Base-by-base conservation (phyloP, 1,284 basidiomycete genomes). In the Pseudozyma flocculosa region DNA sequence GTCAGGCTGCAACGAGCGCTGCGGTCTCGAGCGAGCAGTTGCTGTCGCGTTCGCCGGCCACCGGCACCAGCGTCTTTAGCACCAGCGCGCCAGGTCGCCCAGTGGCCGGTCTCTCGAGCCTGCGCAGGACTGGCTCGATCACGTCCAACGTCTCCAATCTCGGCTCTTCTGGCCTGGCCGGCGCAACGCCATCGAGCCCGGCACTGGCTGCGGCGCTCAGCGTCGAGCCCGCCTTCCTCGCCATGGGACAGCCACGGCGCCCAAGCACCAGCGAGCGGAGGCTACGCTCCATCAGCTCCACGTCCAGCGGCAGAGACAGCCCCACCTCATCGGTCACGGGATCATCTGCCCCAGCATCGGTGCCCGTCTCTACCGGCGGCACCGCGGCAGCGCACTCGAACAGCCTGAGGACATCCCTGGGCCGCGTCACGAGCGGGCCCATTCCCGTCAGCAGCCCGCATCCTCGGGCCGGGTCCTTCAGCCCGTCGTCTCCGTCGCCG, bases 401-500 rank as follows among this genome's bases (percentile, higher is more conserved):
- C 26, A 29, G 26, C 26, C 26, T 29, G 26, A 5, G 26, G 11
- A 7, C 26, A 5, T 29, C 26, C 7, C 26, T 29, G 26, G 11
- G 26, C 26, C 26, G 26, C 26, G 26, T 29, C 11, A 29, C 26
- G 11, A 29, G 26, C 26, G 26, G 26, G 5, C 26, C 26, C 26
- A 29, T 29, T 11, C 26, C 26, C 26, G 26, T 29, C 26, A 11
- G 7, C 11, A 29, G 26, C 11, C 26, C 50, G 2, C 61, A 55
- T 37, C 19, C 56, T 21, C 49, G 70, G 19, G 40, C 53, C 1
- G 62, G 63, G 22, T 70, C 70, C 2, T 72, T 62, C 45, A 70
- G 63, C 39, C 65, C 68, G 2, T 70, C 65, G 8, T 70, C 68
- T 11, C 56, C 70, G 7, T 72, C 68, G 4, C 70, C 68, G 18